Conservation (phyloP, 495 filamentous ascomycete species). For the Penicillium tannophilum region DNA sequence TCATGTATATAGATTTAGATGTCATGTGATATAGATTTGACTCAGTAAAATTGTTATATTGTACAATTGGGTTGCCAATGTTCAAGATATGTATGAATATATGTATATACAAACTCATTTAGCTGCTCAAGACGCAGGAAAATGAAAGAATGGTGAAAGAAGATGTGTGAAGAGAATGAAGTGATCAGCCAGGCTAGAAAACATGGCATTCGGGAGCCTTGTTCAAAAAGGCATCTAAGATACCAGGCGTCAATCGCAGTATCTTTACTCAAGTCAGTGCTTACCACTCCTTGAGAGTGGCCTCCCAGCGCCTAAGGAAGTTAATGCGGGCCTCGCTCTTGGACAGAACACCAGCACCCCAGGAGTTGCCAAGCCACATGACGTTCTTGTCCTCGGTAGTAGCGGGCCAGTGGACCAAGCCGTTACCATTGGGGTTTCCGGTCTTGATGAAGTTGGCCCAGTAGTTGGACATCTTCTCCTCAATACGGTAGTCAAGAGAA, state of each 20-base stretch:
- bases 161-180: background rate
- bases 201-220: background rate
- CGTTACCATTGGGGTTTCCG: constrained; percentile 27
- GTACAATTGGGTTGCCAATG: background rate
- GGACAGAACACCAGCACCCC: constrained; percentile 3
- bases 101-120: background rate
- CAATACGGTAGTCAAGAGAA: constrained; percentile 17
- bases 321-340: constrained; percentile 2
- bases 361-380: constrained; percentile 6
- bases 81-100: background rate
- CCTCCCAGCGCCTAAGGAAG: constrained; percentile 6
- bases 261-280: background rate
- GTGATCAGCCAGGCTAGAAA: background rate
- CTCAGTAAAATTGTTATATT: background rate
- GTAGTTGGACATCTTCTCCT: constrained; percentile 20
- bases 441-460: constrained; percentile 29
- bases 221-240: background rate
- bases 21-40: background rate
- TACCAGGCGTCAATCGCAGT: background rate
- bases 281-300: constrained; percentile 6
- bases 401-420: background rate
- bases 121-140: background rate
- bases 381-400: constrained; percentile 1
- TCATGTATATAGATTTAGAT: constrained; percentile 8
- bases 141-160: background rate